Evolutionary conservation across 2,329 filamentous ascomycete species (phyloP).

Genomic region (Pseudogymnoascus sp.): DNA sequence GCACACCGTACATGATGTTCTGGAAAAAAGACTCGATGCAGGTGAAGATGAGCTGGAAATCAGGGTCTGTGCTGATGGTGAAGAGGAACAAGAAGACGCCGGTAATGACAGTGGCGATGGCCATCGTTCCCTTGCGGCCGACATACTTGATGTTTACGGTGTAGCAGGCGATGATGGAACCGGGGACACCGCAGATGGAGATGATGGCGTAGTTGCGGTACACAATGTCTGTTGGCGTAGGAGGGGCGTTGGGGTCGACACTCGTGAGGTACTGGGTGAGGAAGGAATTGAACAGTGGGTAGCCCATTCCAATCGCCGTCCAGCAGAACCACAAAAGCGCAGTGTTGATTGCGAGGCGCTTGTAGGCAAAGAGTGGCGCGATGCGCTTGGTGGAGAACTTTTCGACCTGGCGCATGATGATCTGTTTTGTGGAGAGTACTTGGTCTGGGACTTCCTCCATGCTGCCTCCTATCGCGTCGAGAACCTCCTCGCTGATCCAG

Average conservation of each 20-base stretch:
- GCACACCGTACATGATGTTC: constrained; percentile 69
- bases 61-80: constrained; percentile 47
- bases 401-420: constrained; percentile 40
- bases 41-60: constrained; percentile 55
- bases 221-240: constrained; percentile 38
- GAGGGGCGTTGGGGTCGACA: constrained; percentile 33
- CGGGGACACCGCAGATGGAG: constrained; percentile 67
- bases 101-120: constrained; percentile 57
- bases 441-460: constrained; percentile 10
- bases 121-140: constrained; percentile 66
- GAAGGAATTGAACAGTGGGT: constrained; percentile 83
- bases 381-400: constrained; percentile 63
- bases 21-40: constrained; percentile 65
- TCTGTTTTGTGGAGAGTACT: constrained; percentile 17
- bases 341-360: constrained; percentile 45
- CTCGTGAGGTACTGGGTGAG: constrained; percentile 76
- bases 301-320: constrained; percentile 77
- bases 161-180: constrained; percentile 65
- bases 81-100: constrained; percentile 62
- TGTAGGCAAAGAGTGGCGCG: constrained; percentile 54
- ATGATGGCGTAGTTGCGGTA: constrained; percentile 83
- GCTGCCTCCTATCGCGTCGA: constrained; percentile 47
- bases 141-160: constrained; percentile 59
- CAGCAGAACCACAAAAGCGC: constrained; percentile 68
- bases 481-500: constrained; percentile 66